Evolutionary conservation across 2,329 filamentous ascomycete species (phyloP), one percentile per base, ranked within the genome.

Genomic region (Arthrobotrys pseudoclavata): DNA sequence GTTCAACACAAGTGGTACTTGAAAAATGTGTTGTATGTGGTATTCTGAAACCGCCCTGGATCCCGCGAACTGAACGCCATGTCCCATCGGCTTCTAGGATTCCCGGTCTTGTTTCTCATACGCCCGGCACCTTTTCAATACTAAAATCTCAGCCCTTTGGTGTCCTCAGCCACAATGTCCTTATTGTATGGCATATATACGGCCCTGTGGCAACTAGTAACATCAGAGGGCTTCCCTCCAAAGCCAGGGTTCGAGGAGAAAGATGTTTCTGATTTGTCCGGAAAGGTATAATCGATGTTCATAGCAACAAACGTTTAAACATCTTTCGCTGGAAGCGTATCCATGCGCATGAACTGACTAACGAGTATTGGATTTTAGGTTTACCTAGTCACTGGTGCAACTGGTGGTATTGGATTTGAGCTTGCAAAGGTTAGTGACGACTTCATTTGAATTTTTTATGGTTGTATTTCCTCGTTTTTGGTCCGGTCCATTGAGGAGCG

Each of bases 371-470:
- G 15, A 1, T 12, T 52, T 31, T 37, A 77, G 74, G 82, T 84
- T 0, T 84, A 84, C 50, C 85, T 90, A 75, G 85, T 90, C 15
- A 90, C 84, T 0, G 86, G 86, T 22, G 85, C 84, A 24, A 84
- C 85, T 64, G 81, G 84, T 0, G 86, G 86, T 40, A 84, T 89
- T 5, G 88, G 88, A 9, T 85, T 85, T 47, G 86, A 89, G 79
- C 84, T 89, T 20, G 84, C 83, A 34, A 85, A 85, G 45, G 75
- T 72, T 13, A 31, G 40, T 61, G 15, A 18, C 4, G 29, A 2
- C 12, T 34, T 10, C 31, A 34, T n/a, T 42, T 12, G 15, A n/a
- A 7, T 42, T n/a, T 42, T 15, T 42, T 12, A 42, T 2, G 15
- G 3, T 15, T 3, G 15, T 42, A n/a, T 15, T 42, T 42, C 15